phyloP scores from a whole-genome alignment of 1,284 basidiomycete species.

The Ustilago crameri region DNA sequence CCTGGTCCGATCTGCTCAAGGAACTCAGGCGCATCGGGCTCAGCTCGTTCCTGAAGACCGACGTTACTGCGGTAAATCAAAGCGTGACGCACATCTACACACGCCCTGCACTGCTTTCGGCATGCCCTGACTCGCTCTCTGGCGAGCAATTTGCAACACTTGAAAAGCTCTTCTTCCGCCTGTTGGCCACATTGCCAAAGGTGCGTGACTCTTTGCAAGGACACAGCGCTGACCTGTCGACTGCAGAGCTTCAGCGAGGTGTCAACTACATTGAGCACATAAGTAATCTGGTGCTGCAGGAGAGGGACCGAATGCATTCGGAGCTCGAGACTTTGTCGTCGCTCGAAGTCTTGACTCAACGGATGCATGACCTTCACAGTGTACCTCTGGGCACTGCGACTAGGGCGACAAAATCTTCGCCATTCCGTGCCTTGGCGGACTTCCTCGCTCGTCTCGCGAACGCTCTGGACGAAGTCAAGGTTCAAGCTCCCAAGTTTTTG shows the following conservation, averaged over 20 bases:
- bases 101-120: conserved; percentile 59
- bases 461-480: conserved; percentile 28
- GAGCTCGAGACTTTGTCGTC: conserved; percentile 24
- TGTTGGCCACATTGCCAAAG: conserved; percentile 77
- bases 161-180: conserved; percentile 79
- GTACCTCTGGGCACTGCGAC: conserved; percentile 8
- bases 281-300: conserved; percentile 43
- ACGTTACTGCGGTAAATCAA: conserved; percentile 76
- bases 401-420: conserved; percentile 7
- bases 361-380: conserved; percentile 19
- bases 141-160: conserved; percentile 69
- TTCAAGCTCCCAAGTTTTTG: conserved; percentile 29
- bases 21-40: conserved; percentile 86
- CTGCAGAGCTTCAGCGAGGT: conserved; percentile 84
- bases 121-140: conserved; percentile 27
- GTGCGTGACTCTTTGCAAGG: conserved; percentile 76
- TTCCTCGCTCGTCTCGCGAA: conserved; percentile 35
- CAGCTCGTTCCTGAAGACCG: conserved; percentile 70
- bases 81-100: conserved; percentile 79
- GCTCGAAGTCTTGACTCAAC: conserved; percentile 20
- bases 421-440: conserved; percentile 27
- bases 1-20: conserved; percentile 89
- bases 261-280: conserved; percentile 83
- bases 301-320: conserved; percentile 40
- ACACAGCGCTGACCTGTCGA: conserved; percentile 84